Conservation (phyloP, 2,329 filamentous ascomycete species). For the Stemphylium beticola region DNA sequence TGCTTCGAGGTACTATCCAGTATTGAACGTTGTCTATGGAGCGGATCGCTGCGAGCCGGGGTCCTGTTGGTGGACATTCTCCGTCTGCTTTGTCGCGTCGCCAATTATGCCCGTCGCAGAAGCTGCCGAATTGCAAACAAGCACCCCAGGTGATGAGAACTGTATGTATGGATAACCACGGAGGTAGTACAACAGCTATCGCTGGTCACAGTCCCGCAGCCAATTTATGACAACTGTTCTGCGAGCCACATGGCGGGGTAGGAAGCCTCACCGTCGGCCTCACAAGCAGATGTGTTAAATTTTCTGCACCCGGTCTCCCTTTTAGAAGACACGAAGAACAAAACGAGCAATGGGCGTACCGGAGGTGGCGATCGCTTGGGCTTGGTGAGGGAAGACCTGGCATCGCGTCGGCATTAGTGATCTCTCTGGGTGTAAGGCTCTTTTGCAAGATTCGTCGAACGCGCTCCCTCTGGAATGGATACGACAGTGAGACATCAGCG, state of each 20-base stretch:
- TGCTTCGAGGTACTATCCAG: background rate
- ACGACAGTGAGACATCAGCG: background rate
- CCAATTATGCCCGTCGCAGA: background rate
- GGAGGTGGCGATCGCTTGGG: background rate
- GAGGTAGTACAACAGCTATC: background rate
- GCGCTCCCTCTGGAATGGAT: background rate
- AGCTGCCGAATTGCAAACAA: background rate
- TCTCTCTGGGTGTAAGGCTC: background rate
- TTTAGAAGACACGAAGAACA: too few species aligned
- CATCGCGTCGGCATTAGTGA: background rate
- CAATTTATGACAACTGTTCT: background rate
- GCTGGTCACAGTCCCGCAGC: too few species aligned
- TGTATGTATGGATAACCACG: background rate
- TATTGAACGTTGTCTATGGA: background rate
- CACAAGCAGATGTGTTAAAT: background rate
- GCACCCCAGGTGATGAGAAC: too few species aligned
- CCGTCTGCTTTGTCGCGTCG: background rate
- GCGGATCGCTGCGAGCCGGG: background rate
- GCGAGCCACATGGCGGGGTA: background rate
- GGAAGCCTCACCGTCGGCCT: background rate
- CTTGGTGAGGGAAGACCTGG: background rate
- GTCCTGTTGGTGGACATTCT: background rate
- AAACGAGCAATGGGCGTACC: too few species aligned
- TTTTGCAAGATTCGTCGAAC: background rate
- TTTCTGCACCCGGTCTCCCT: background rate